Conservation (phyloP, 2,329 filamentous ascomycete species). For the Botrytis paeoniae region DNA sequence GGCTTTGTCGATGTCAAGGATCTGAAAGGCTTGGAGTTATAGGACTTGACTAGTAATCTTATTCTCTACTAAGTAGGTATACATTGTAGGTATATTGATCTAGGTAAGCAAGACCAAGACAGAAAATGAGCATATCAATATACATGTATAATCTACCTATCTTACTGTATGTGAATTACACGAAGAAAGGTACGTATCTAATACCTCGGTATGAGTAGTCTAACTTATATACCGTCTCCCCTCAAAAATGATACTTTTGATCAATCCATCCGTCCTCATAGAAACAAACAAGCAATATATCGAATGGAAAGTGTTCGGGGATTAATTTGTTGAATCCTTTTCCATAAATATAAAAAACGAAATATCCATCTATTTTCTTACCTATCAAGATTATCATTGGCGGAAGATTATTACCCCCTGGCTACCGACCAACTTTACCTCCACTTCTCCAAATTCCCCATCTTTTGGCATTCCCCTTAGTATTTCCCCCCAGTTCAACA, state of each 20-base stretch:
- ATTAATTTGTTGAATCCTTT: background rate
- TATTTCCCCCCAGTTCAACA: conserved; percentile 4
- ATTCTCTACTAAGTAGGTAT: background rate
- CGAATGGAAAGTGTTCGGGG: background rate
- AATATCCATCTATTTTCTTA: conserved; percentile 1
- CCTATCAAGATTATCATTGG: conserved; percentile 5
- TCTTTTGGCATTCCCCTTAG: conserved; percentile 15
- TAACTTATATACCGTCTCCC: background rate
- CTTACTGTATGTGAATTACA: background rate
- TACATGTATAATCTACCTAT: background rate
- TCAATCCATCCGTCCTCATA: background rate
- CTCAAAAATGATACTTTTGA: background rate
- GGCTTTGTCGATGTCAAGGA: background rate
- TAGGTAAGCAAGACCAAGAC: background rate
- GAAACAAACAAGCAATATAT: background rate
- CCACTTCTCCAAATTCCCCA: conserved; percentile 22
- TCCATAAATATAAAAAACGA: background rate
- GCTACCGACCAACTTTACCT: conserved; percentile 12
- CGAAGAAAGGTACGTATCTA: background rate
- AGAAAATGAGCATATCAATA: background rate
- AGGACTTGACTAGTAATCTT: background rate
- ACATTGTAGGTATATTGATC: background rate
- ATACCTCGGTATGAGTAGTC: background rate
- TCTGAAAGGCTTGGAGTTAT: background rate
- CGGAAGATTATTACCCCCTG: conserved; percentile 20